Conservation (phyloP, 306 rosid genomes). For the Lathyrus tuberosus region DNA sequence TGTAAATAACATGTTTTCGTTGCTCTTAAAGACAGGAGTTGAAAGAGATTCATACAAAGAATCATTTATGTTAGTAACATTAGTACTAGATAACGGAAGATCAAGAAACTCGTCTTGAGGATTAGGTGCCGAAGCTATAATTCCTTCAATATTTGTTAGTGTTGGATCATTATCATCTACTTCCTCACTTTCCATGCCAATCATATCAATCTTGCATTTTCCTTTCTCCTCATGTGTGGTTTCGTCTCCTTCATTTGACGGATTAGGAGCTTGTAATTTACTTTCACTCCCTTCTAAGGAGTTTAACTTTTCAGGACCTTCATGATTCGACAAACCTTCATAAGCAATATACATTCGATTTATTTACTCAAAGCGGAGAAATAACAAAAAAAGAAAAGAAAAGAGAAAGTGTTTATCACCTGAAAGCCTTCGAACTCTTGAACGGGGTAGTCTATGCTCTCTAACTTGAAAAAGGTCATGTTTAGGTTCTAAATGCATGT, state of each 20-base stretch:
- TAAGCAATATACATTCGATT: slow-evolving; percentile 10
- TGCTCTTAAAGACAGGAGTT: slow-evolving; percentile 39
- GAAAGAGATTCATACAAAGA: slow-evolving; percentile 55
- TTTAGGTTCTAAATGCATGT: slow-evolving; percentile 39
- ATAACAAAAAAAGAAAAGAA: not conserved
- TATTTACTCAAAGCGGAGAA: not conserved
- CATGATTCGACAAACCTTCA: slow-evolving; percentile 59
- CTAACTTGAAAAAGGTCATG: not conserved
- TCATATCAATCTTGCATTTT: slow-evolving; percentile 10
- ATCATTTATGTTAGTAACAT: slow-evolving; percentile 44
- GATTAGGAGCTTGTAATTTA: slow-evolving; percentile 25
- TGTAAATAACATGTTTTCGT: slow-evolving; percentile 32
- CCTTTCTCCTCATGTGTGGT: slow-evolving; percentile 28
- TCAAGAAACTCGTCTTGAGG: slow-evolving; percentile 26
- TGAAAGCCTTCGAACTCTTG: slow-evolving; percentile 46
- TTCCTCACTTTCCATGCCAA: slow-evolving; percentile 26
- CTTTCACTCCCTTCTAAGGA: slow-evolving; percentile 39
- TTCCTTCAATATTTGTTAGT: not conserved
- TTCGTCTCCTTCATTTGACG: slow-evolving; percentile 34
- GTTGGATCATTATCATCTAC: slow-evolving; percentile 15
- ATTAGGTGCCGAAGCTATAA: slow-evolving; percentile 5
- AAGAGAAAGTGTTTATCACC: slow-evolving; percentile 38
- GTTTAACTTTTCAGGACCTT: slow-evolving; percentile 45
- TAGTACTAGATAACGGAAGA: slow-evolving; percentile 40
- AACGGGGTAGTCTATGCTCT: slow-evolving; percentile 31